Base-by-base conservation (phyloP, 2,329 filamentous ascomycete genomes). In the Trichoderma gracile region DNA sequence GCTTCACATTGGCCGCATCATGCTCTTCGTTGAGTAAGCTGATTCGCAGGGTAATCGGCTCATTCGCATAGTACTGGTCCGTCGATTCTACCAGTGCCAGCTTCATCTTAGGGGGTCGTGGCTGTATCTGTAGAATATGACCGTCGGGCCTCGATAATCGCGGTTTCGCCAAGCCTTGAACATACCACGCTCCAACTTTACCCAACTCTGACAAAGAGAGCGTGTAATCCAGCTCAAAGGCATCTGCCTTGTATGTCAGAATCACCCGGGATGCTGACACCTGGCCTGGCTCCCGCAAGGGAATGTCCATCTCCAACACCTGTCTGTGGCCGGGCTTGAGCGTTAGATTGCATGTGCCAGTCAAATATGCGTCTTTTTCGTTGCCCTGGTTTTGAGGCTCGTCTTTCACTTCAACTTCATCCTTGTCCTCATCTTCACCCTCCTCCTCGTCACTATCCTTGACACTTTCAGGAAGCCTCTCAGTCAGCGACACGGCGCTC, bases 21-120 rank as follows among this genome's bases (percentile, higher is more conserved):
- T 92, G 91, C 78, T 99, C 95, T 55, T 88, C 88, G 69, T 99
- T 99, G 64, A 87, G 72, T 3, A 97, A 79, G 49, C 89, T 85
- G 45, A 98, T 80, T 0, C 83, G 78, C 23, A 98, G 75, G 7
- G 80, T 79, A 30, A 97, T 85, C 0, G 80, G 75, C 77, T 99
- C 95, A 70, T 96, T 90, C 1, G 90, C 91, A 73, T 97, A 98
- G 75, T 94, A 96, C 62, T 93, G 88, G 14, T 86, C 82, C 64
- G 83, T 80, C 8, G 89, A 76, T 46, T 86, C 83, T 2, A 85
- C 80, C 10, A 92, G 78, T 27, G 80, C 83, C 52, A 99, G 86
- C 69, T 92, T 88, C 79, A 99, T 87, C 76, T 97, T 98, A 0
- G 95, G 95, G 30, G 94, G 95, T 68, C 96, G 91, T 1, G 95